Evolutionary conservation across 345 rosid genomes (phyloP), one percentile per base, ranked within the genome.

Genomic region (Euphorbia pulcherrima): DNA sequence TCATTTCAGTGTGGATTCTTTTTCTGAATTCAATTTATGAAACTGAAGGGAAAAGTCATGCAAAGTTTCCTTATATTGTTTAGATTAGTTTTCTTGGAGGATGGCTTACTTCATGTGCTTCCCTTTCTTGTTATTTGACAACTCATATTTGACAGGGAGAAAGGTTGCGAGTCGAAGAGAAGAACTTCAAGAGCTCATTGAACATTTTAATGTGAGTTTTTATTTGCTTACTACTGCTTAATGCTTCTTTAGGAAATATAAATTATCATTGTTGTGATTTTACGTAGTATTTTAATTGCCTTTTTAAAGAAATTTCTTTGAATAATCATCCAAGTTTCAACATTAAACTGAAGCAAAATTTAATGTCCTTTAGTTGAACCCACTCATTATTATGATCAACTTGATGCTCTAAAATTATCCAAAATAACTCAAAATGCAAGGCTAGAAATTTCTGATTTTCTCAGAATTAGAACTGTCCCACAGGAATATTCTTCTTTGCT

Each of bases 151-250:
- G 57, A 75, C 86, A 94, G 99, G 99, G n/a, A 91, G 75, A 78
- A 91, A 75, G 78, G 83, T 94, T 65, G 80, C 88, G 50, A 77
- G 69, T 78, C 80, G 88, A 67, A 94, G 69, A 77, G 95, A 89
- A 60, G 96, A 91, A 71, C 92, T 91, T 56, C 83, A 80, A n/a
- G 97, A 94, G 74, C 79, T 94, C 58, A 78, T 83, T 52, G 99
- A 89, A 74, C 97, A 94, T 82, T 94, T 82, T 72, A 94, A 91
- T 78, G 99, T 89, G 83, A 84, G 93, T 80, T 33, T 72, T 77
- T 53, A 9, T 21, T 70, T 52, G 37, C 44, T 68, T 30, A 27
- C 20, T 37, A 37, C 13, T 8, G 10, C 37, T 27, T 48, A 37
- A 23, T 14, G 24, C n/a, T 14, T 67, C 52, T 53, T 30, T 21